Percentiles rank a stretch among this genome's conserved stretches.
These are phyloP conservation scores for Podaxis carcinomalis DNA, from an alignment of 768 basidiomycete species.

Conservation along the genomic window DNA sequence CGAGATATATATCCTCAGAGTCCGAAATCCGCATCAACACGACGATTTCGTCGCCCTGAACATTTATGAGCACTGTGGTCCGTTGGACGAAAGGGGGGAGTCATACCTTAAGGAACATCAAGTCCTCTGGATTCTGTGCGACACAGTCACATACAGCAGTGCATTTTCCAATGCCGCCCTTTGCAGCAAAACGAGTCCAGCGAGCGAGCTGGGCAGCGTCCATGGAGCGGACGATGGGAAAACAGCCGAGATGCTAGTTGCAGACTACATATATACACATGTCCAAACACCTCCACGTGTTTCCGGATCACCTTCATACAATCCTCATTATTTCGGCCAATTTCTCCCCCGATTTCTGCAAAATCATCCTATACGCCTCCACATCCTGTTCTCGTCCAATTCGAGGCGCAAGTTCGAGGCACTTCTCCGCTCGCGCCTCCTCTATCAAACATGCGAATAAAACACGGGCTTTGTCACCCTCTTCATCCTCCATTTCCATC, in stretches of 20 bases:
- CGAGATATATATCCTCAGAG: slow-evolving; percentile 54
- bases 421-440: slow-evolving; percentile 17
- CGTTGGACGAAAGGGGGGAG: not conserved
- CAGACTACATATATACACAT: not conserved
- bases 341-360: slow-evolving; percentile 7
- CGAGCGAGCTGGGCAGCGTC: slow-evolving; percentile 68
- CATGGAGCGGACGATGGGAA: slow-evolving; percentile 32
- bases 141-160: slow-evolving; percentile 72
- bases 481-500: slow-evolving; percentile 18
- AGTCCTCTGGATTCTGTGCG: slow-evolving; percentile 66
- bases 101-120: slow-evolving; percentile 83
- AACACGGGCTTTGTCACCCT: slow-evolving; percentile 15
- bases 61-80: not conserved
- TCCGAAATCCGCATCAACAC: slow-evolving; percentile 70
- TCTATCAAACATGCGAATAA: slow-evolving; percentile 17
- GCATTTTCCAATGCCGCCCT: slow-evolving; percentile 82
- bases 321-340: not conserved
- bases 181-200: slow-evolving; percentile 82
- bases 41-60: slow-evolving; percentile 73
- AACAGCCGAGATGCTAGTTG: not conserved
- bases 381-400: slow-evolving; percentile 14
- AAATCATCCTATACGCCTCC: slow-evolving; percentile 12
- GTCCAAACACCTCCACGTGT: not conserved
- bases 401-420: slow-evolving; percentile 15
- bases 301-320: not conserved